Conservation (phyloP, 1,284 basidiomycete genomes). For the Retiboletus flavoniger region DNA sequence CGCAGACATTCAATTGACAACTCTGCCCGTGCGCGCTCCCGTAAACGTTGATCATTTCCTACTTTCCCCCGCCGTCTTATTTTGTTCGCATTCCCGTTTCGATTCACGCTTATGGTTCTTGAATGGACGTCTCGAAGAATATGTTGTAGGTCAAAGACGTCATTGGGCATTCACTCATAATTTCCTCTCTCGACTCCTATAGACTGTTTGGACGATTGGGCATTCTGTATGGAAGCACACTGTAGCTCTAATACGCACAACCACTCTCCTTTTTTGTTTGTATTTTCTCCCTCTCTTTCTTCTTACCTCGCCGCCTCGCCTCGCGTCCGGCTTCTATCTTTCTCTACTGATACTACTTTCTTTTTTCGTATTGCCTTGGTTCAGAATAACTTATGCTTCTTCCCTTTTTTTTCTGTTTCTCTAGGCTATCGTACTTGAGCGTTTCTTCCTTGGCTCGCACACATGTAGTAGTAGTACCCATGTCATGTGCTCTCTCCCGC, state of each 20-base stretch:
- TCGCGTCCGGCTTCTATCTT: not conserved
- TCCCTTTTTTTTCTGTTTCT: constrained; percentile 1
- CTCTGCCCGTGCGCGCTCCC: constrained; percentile 23
- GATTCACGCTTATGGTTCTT: constrained; percentile 8
- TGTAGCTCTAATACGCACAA: constrained; percentile 29
- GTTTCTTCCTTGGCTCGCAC: constrained; percentile 12
- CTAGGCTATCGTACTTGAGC: constrained; percentile 1
- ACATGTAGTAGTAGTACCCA: constrained; percentile 31
- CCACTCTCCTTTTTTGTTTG: constrained; percentile 19
- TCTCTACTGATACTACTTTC: constrained; percentile 1
- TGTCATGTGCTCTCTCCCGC: constrained; percentile 14
- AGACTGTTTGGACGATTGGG: constrained; percentile 22
- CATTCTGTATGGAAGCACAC: constrained; percentile 13
- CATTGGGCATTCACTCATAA: constrained; percentile 15
- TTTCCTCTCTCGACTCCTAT: constrained; percentile 6
- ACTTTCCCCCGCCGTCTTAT: not conserved
- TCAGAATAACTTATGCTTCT: constrained; percentile 25
- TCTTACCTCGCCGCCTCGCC: not conserved
- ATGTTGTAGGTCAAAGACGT: constrained; percentile 11
- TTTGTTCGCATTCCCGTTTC: not conserved
- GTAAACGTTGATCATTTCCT: constrained; percentile 17
- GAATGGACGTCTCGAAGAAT: constrained; percentile 7
- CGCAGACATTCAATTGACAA: constrained; percentile 47
- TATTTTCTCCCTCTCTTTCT: not conserved
- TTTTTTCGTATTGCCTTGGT: not conserved